Evolutionary conservation across 768 basidiomycete species (phyloP).

Genomic region (Lactifluus volemus): DNA sequence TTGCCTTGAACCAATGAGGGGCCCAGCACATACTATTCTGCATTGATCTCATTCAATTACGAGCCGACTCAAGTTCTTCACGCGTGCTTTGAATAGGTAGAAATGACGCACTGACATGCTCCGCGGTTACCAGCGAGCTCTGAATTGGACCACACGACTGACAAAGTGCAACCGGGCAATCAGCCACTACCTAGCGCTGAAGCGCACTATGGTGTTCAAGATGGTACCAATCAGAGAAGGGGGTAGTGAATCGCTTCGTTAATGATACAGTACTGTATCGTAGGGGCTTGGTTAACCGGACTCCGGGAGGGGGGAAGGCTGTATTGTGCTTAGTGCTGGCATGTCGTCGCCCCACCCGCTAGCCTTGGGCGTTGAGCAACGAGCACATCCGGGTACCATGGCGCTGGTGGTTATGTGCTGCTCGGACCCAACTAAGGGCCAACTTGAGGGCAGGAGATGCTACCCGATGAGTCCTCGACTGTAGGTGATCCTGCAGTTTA

Average conservation of each 20-base stretch:
- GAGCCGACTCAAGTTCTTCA: slow-evolving; percentile 73
- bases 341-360: too few species aligned
- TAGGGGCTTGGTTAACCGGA: neutral
- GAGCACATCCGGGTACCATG: too few species aligned
- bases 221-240: neutral
- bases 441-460: too few species aligned
- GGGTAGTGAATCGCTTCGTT: neutral
- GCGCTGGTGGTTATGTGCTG: too few species aligned
- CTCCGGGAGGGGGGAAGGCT: neutral
- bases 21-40: too few species aligned
- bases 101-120: slow-evolving; percentile 69
- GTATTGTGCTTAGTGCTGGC: too few species aligned
- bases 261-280: neutral
- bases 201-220: neutral
- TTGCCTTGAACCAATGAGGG: slow-evolving; percentile 49
- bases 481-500: too few species aligned
- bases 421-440: too few species aligned
- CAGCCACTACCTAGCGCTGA: neutral
- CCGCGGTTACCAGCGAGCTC: slow-evolving; percentile 57
- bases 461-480: too few species aligned
- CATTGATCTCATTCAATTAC: slow-evolving; percentile 51
- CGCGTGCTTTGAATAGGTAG: slow-evolving; percentile 70
- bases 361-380: too few species aligned
- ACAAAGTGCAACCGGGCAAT: neutral
- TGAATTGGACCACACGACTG: slow-evolving; percentile 76